phyloP scores from a whole-genome alignment of 1,284 basidiomycete species.

The Cerioporus squamosus region DNA sequence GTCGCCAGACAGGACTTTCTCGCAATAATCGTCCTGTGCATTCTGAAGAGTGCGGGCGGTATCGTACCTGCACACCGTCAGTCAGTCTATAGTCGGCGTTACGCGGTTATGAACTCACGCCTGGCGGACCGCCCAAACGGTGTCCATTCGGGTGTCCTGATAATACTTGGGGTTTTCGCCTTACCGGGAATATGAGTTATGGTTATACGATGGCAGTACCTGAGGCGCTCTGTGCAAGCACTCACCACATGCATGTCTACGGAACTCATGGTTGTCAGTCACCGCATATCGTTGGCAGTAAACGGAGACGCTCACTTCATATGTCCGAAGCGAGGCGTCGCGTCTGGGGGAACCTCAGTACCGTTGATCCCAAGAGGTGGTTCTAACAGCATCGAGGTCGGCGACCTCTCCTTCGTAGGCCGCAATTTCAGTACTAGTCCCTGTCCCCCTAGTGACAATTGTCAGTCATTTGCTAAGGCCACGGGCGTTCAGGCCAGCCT shows the following conservation, averaged over 20 bases:
- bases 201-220: neutral
- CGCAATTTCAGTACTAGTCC: constrained; percentile 58
- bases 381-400: constrained; percentile 50
- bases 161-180: constrained; percentile 32
- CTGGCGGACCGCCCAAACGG: constrained; percentile 46
- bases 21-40: constrained; percentile 75
- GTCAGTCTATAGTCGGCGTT: too few relatives aligned
- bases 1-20: constrained; percentile 51
- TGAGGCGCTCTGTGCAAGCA: neutral
- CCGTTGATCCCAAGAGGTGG: constrained; percentile 45
- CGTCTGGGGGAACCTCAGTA: constrained; percentile 30
- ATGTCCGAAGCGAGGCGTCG: constrained; percentile 45
- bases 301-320: constrained; percentile 42
- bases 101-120: constrained; percentile 24
- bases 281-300: too few relatives aligned
- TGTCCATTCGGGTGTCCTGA: constrained; percentile 47
- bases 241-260: constrained; percentile 44
- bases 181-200: constrained; percentile 21
- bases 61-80: constrained; percentile 46
- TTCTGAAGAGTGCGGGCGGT: constrained; percentile 71
- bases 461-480: neutral
- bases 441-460: constrained; percentile 40
- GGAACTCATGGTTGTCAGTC: too few relatives aligned
- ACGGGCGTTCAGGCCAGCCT: neutral
- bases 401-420: constrained; percentile 46